Conservation (phyloP, 2,329 filamentous ascomycete genomes). For the Cordyceps fumosorosea region DNA sequence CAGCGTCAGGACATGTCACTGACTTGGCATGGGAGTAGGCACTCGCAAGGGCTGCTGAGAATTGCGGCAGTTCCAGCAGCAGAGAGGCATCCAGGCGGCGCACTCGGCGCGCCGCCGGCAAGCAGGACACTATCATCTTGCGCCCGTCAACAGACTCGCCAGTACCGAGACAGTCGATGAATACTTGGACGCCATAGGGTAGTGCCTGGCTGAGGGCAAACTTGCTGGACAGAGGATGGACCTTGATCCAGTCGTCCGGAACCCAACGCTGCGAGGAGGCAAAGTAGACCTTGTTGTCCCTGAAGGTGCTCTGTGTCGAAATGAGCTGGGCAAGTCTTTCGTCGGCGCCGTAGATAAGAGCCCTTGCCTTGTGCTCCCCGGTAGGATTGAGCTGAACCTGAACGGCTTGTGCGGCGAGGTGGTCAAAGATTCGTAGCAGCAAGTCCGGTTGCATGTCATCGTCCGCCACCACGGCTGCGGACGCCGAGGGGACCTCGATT, state of each 20-base stretch:
- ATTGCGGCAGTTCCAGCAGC: background rate
- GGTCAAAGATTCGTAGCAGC: background rate
- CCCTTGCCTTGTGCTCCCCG: background rate
- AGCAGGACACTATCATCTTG: background rate
- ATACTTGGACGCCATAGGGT: background rate
- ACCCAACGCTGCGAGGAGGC: background rate
- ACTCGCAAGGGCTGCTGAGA: background rate
- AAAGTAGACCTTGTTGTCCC: background rate
- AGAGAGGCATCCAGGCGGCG: background rate
- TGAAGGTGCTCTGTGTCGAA: background rate
- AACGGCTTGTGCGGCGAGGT: background rate
- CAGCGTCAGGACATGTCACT: too few relatives aligned
- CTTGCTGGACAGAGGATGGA: background rate
- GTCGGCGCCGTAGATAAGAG: background rate
- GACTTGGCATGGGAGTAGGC: background rate
- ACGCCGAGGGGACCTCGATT: background rate
- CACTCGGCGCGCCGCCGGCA: background rate
- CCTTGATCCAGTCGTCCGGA: background rate
- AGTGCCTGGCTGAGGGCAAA: background rate
- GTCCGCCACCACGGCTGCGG: background rate
- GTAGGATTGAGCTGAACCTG: background rate
- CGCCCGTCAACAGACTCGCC: background rate
- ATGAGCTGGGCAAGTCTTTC: background rate
- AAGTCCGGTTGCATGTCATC: background rate
- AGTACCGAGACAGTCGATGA: background rate